Conservation (phyloP, 2,329 filamentous ascomycete genomes). For the Ilyonectria sp. region DNA sequence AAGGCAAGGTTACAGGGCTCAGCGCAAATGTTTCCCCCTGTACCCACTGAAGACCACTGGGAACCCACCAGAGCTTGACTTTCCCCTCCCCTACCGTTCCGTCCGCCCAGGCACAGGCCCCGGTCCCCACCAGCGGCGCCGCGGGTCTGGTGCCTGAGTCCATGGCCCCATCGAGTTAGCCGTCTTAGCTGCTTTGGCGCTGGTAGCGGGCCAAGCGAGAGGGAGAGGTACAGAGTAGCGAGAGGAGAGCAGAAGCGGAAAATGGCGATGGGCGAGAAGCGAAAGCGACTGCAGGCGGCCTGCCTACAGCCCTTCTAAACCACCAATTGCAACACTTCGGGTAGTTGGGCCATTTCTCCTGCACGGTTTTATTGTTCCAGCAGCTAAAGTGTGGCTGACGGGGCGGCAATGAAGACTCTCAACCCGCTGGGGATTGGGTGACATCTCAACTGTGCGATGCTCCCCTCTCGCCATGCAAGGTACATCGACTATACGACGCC, state of each 20-base stretch:
- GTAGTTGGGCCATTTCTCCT: slow-evolving; percentile 11
- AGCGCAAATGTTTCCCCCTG: background rate
- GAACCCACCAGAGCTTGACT: background rate
- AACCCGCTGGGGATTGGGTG: background rate
- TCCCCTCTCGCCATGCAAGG: background rate
- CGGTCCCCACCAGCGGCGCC: slow-evolving; percentile 11
- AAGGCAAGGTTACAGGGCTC: background rate
- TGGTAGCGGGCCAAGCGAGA: background rate
- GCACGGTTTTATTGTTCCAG: slow-evolving; percentile 16
- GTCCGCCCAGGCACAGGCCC: background rate
- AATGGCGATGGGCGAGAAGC: slow-evolving; percentile 6
- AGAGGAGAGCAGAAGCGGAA: background rate
- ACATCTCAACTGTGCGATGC: background rate
- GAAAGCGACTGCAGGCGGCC: slow-evolving; percentile 5
- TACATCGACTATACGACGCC: background rate
- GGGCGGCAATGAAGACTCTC: slow-evolving; percentile 4
- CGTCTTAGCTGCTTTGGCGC: background rate
- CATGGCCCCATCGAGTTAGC: slow-evolving; percentile 19
- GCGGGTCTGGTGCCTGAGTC: slow-evolving; percentile 21
- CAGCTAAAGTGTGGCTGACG: slow-evolving; percentile 18
- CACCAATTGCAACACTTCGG: background rate
- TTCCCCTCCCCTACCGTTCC: slow-evolving; percentile 1
- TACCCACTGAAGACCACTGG: background rate
- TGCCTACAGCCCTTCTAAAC: background rate
- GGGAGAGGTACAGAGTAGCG: background rate